A percentile compares a stretch with the other conserved stretches of the same genome.
phyloP scores from a whole-genome alignment of 805 yeast species.

The Yamadazyma scolyti region DNA sequence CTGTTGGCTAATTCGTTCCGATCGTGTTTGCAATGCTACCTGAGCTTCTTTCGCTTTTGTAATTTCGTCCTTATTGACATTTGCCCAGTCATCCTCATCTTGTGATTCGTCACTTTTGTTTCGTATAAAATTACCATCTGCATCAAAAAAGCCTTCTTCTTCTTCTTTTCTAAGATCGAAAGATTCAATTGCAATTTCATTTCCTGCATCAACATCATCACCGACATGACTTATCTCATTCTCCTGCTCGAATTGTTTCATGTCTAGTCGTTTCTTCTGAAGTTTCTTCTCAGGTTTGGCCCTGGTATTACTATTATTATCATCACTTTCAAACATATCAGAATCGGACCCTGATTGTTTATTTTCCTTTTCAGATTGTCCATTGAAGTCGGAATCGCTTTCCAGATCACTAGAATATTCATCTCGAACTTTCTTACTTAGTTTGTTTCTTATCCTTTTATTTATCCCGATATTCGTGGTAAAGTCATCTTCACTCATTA shows the following conservation, averaged over 20 bases:
- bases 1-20: too few relatives aligned
- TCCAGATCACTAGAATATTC: slow-evolving; percentile 4
- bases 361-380: slow-evolving; percentile 3
- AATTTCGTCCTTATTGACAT: slow-evolving; percentile 17
- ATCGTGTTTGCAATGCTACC: slow-evolving; percentile 22
- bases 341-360: slow-evolving; percentile 30
- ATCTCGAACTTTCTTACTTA: slow-evolving; percentile 7
- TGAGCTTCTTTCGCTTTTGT: slow-evolving; percentile 41
- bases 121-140: slow-evolving; percentile 54
- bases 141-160: slow-evolving; percentile 58
- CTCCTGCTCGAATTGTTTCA: slow-evolving; percentile 23
- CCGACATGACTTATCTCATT: slow-evolving; percentile 15
- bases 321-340: slow-evolving; percentile 43
- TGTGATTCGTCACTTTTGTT: slow-evolving; percentile 28
- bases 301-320: slow-evolving; percentile 7
- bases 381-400: background rate
- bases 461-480: slow-evolving; percentile 11
- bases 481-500: slow-evolving; percentile 7
- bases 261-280: slow-evolving; percentile 15
- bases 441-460: slow-evolving; percentile 11
- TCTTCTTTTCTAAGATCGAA: slow-evolving; percentile 58
- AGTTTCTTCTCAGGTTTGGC: slow-evolving; percentile 3
- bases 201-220: slow-evolving; percentile 17
- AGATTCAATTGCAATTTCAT: slow-evolving; percentile 46
- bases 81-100: slow-evolving; percentile 16